These are phyloP conservation scores for Boletus rex-veris DNA, from an alignment of 768 basidiomycete genomes.

Conservation along the genomic window DNA sequence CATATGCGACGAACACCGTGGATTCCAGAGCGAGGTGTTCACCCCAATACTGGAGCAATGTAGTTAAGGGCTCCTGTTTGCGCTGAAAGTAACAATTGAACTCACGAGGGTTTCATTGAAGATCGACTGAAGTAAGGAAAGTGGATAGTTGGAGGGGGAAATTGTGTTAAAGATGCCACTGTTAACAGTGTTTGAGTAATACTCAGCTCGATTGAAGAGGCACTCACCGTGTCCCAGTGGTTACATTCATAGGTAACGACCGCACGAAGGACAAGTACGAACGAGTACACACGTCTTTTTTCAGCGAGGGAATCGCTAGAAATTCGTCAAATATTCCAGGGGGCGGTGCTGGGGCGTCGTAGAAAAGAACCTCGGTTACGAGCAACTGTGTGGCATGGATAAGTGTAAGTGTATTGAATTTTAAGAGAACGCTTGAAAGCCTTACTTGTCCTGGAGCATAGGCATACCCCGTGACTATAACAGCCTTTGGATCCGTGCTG, in stretches of 20 bases:
- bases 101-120: conserved; percentile 13
- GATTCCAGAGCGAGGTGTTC: not conserved
- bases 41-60: conserved; percentile 12
- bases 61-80: not conserved
- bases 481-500: conserved; percentile 13
- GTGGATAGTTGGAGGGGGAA: not conserved
- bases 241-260: not conserved
- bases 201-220: not conserved
- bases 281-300: not conserved
- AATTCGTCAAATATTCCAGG: conserved; percentile 25
- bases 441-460: not conserved
- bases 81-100: not conserved
- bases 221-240: conserved; percentile 3
- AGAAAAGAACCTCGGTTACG: conserved; percentile 43
- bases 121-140: conserved; percentile 14
- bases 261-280: conserved; percentile 8
- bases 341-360: conserved; percentile 41
- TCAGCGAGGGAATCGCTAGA: conserved; percentile 10
- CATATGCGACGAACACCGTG: not conserved
- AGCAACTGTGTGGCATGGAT: not conserved
- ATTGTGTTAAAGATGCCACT: not conserved
- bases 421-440: not conserved
- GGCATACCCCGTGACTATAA: conserved; percentile 43
- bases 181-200: not conserved
- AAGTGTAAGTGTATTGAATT: too few relatives aligned